Conservation (phyloP, 2,329 filamentous ascomycete genomes). For the Nemania abortiva region DNA sequence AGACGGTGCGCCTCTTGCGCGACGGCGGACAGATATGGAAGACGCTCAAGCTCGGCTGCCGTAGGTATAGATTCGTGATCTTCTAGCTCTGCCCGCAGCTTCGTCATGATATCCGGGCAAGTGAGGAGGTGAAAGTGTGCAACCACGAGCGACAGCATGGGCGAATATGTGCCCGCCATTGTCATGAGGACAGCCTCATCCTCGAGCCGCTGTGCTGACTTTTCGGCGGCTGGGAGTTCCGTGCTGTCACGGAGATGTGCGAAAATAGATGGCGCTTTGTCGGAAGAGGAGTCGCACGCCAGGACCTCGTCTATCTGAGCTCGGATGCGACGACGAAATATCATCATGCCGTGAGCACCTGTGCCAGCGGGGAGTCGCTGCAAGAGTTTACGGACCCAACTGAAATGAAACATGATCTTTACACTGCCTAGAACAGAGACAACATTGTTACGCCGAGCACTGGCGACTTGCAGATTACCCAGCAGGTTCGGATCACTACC, state of each 20-base stretch:
- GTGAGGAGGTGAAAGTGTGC: conserved; percentile 44
- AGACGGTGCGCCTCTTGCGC: conserved; percentile 52
- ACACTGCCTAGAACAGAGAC: conserved; percentile 47
- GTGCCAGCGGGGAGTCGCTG: conserved; percentile 18
- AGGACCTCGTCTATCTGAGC: conserved; percentile 42
- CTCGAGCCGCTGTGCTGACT: conserved; percentile 46
- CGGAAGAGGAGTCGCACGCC: neutral
- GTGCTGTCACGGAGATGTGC: conserved; percentile 46
- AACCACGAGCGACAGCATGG: conserved; percentile 42
- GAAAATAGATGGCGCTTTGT: conserved; percentile 47
- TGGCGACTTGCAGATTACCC: conserved; percentile 43
- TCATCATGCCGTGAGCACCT: conserved; percentile 35
- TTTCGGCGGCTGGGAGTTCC: conserved; percentile 48
- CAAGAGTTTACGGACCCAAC: conserved; percentile 25
- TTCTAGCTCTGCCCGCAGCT: conserved; percentile 41
- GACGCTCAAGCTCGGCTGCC: conserved; percentile 37
- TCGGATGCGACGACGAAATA: conserved; percentile 43
- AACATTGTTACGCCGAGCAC: conserved; percentile 47
- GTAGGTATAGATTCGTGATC: conserved; percentile 25
- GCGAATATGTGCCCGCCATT: conserved; percentile 43
- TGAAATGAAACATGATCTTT: conserved; percentile 51
- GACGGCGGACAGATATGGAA: conserved; percentile 35
- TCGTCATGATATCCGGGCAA: conserved; percentile 39
- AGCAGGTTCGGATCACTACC: conserved; percentile 46
- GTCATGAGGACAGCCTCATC: conserved; percentile 49